phyloP scores from a whole-genome alignment of 192 early-diverging fungal genomes.

The Linnemannia schmuckeri region DNA sequence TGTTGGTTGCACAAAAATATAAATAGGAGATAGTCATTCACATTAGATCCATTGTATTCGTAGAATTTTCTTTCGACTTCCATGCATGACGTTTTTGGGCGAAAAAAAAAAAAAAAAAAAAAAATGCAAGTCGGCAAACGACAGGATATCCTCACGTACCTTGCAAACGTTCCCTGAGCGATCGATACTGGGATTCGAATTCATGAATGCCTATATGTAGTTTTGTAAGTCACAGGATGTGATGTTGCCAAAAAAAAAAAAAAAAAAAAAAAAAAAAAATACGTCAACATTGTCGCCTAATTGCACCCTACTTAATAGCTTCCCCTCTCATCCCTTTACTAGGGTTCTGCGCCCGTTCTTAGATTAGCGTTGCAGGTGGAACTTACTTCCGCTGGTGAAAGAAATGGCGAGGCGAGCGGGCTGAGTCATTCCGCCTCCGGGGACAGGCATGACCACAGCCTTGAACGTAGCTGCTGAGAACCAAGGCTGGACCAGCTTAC shows the following conservation, averaged over 20 bases:
- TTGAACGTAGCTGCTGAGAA: conserved; percentile 45
- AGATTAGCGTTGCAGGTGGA: background rate
- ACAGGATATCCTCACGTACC: conserved; percentile 12
- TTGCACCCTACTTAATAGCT: too few species aligned
- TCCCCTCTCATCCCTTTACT: too few species aligned
- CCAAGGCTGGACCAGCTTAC: conserved; percentile 44
- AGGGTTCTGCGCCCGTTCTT: background rate
- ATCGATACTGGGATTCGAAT: conserved; percentile 44
- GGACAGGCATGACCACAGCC: conserved; percentile 44
- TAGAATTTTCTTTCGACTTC: background rate
- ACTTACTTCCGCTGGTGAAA: conserved; percentile 35
- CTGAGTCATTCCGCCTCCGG: conserved; percentile 37
- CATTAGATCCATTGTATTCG: background rate
- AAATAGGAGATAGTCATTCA: background rate
- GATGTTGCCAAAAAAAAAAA: background rate
- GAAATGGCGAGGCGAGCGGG: conserved; percentile 43
- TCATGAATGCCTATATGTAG: conserved; percentile 29
- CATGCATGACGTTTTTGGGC: conserved; percentile 3
- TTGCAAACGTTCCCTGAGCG: conserved; percentile 38
- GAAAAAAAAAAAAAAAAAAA: background rate
- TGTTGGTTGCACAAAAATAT: conserved; percentile 12
- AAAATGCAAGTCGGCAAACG: background rate
- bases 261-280: too few species aligned
- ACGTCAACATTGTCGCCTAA: background rate
- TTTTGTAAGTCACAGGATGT: conserved; percentile 21